These are phyloP conservation scores for Cladorrhinum sp. DNA, from an alignment of 2,329 filamentous ascomycete genomes.

Conservation along the genomic window DNA sequence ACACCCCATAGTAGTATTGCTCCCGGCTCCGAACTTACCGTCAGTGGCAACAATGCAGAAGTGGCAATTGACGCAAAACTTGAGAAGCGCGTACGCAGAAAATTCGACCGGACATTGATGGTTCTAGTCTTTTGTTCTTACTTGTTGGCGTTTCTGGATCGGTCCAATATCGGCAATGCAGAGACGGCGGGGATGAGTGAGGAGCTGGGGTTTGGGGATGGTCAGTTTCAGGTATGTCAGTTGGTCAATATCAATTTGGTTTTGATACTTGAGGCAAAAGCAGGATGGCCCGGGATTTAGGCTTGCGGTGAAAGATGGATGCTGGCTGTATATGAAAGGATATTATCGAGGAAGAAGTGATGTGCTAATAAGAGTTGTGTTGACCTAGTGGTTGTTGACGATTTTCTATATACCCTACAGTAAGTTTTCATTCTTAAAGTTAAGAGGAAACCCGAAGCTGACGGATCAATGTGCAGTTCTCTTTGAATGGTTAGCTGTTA, in stretches of 20 bases:
- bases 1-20: neutral
- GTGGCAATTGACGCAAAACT: neutral
- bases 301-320: no score
- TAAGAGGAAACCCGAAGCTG: neutral
- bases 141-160: constrained; percentile 38
- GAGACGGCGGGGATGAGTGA: constrained; percentile 37
- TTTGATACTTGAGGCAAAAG: no score
- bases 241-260: neutral
- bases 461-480: constrained; percentile 29
- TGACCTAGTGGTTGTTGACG: constrained; percentile 39
- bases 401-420: constrained; percentile 46
- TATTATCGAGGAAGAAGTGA: constrained; percentile 8
- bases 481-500: constrained; percentile 42
- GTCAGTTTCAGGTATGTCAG: constrained; percentile 32
- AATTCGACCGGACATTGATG: neutral
- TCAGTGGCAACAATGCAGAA: neutral
- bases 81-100: neutral
- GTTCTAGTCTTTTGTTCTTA: constrained; percentile 2
- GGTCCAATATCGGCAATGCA: constrained; percentile 41
- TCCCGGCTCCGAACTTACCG: neutral
- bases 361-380: neutral
- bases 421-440: constrained; percentile 26
- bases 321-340: no score
- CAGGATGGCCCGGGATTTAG: no score
- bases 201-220: constrained; percentile 37